Evolutionary conservation across 345 rosid genomes (phyloP), one percentile per base, ranked within the genome.

Genomic region (Populus simonii): DNA sequence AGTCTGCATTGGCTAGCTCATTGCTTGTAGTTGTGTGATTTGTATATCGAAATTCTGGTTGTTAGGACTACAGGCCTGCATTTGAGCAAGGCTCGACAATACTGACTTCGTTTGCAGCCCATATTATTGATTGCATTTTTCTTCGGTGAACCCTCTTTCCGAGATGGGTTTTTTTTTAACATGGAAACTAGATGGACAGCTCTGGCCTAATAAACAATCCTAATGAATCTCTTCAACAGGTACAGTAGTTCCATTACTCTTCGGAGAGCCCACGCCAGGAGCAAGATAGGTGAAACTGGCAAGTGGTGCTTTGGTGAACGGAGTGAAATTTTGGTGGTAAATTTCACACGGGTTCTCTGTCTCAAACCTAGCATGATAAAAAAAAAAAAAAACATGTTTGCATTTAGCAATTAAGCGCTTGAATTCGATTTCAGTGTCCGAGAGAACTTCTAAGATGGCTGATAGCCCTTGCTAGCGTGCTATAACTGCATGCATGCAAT

Each of bases 331-430:
- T 66, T 1, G 38, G 0, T 22, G 33, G 17, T 29, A 13, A 61
- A 61, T n/a, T n/a, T 61, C 66, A 61, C 66, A n/a, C 7, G 16
- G 31, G 8, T 36, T 33, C 49, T 22, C 22, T 68, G 17, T 22
- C 20, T 16, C 41, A 16, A 38, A 38, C 41, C 41, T 57, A 62
- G 76, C 39, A 92, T 93, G 97, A 97, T 90, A 85, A 97, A 93
- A 79, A 97, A 29, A n/a, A 90, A 89, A 90, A 92, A 89, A 85
- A 94, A 93, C 80, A 88, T 93, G 97, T 94, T 90, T 66, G 97
- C 97, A 31, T 31, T 2, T 31, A 31, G 33, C 33, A 31, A 31
- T 31, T 31, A 31, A 31, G 33, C 33, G 33, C 33, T 31, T 31
- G 33, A 31, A 33, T 93, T 94, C 78, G 98, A 47, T 93, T 94